Evolutionary conservation across 2,329 filamentous ascomycete species (phyloP), one percentile per base, ranked within the genome.

Genomic region (Madurella fahalii): DNA sequence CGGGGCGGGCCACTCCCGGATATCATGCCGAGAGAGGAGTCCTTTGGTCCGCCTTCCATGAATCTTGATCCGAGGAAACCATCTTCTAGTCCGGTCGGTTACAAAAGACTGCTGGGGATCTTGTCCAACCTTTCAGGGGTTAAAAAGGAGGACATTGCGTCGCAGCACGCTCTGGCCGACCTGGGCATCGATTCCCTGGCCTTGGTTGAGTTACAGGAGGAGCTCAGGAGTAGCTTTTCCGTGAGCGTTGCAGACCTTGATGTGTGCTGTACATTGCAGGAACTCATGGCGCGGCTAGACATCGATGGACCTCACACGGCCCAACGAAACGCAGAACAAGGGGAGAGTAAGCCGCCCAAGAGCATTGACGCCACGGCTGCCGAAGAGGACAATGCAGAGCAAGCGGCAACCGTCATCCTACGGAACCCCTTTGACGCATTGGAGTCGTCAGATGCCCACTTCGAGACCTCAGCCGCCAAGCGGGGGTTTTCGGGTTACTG

Each of bases 101-200:
- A 25, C 30, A 41, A 12, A 15, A 34, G 46, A 9, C 15, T 52
- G 30, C 42, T 45, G 30, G 9, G 18, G 16, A 40, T 44, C 2
- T n/a, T 52, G 4, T 16, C 41, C 13, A 30, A 52, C 13, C 8
- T 39, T 30, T 45, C 49, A 9, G 49, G 49, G 31, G 32, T 11
- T 12, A 40, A 40, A 9, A n/a, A 31, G 16, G 17, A 43, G 5
- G 49, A 52, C 4, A 52, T 52, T 18, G n/a, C 18, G 8, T 39
- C 47, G 2, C 13, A 13, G 15, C 20, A 32, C 13, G 16, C n/a
- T 2, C 31, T 52, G 2, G 42, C 4, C 8, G 50, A 47, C 1
- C 9, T 52, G 2, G 50, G 50, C 9, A 39, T 52, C 11, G 50
- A 52, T 20, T 52, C 50, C 9, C 43, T 52, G 16, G n/a, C 42